phyloP scores from a whole-genome alignment of 208 protist species.

The Phytomonas francai region DNA sequence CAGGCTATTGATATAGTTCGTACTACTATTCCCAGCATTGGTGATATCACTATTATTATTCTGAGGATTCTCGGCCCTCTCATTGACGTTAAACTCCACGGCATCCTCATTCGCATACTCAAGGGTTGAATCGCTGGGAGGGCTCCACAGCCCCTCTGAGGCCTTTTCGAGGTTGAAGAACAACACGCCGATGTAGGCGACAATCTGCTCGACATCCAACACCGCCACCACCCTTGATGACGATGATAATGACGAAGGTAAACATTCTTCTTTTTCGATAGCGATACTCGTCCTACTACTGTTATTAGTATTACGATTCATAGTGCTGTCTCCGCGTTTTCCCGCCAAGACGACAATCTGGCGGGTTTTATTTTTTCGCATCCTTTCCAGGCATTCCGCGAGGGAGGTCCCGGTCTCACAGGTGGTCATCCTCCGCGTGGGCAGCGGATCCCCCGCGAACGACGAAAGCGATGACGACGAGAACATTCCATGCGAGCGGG shows the following conservation, averaged over 20 bases:
- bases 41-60: conserved; percentile 4
- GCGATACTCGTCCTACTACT: too few species aligned
- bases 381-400: conserved; percentile 56
- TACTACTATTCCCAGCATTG: conserved; percentile 1
- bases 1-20: conserved; percentile 1
- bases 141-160: conserved; percentile 6
- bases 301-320: too few species aligned
- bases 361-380: conserved; percentile 43
- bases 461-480: background rate
- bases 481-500: too few species aligned
- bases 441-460: too few species aligned
- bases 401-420: conserved; percentile 63
- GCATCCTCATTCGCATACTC: background rate
- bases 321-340: conserved; percentile 58
- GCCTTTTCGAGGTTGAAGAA: conserved; percentile 71
- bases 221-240: conserved; percentile 71
- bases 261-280: too few species aligned
- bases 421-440: conserved; percentile 26
- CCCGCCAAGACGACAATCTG: conserved; percentile 57
- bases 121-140: conserved; percentile 1
- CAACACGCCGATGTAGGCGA: conserved; percentile 69
- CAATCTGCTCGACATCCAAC: conserved; percentile 79
- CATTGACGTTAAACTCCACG: conserved; percentile 2
- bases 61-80: background rate
- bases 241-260: too few species aligned